A percentile compares a stretch with the other conserved stretches of the same genome.
phyloP scores from a whole-genome alignment of 192 early-diverging fungal species.

The Fimicolochytrium jonesii region DNA sequence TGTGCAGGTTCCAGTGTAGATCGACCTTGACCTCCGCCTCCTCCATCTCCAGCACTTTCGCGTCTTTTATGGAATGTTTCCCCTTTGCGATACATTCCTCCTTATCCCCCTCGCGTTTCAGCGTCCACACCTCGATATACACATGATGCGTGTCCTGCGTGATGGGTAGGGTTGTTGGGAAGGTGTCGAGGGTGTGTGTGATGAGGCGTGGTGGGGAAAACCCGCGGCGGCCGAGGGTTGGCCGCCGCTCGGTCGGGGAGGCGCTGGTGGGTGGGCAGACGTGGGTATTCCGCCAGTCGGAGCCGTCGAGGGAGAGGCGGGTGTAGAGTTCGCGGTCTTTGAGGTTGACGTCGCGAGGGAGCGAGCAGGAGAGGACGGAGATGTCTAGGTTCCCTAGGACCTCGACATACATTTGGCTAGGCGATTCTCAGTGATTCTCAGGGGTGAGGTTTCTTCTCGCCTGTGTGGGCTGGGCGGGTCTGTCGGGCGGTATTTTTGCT shows the following conservation, averaged over 20 bases:
- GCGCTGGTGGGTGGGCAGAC: conserved; percentile 7
- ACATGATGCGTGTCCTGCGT: conserved; percentile 18
- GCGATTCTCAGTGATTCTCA: no score
- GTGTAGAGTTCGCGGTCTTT: conserved; percentile 12
- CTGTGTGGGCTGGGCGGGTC: no score
- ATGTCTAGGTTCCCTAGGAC: conserved; percentile 23
- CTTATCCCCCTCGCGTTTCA: conserved; percentile 19
- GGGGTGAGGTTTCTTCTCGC: no score
- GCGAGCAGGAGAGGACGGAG: conserved; percentile 8
- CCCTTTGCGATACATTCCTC: conserved; percentile 24
- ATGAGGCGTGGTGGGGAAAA: background rate
- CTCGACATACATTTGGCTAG: conserved; percentile 15
- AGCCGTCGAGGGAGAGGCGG: conserved; percentile 20
- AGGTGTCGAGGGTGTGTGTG: conserved; percentile 15
- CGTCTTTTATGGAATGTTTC: conserved; percentile 7
- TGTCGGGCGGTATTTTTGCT: no score
- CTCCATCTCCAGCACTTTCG: conserved; percentile 4
- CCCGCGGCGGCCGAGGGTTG: background rate
- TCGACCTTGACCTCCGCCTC: conserved; percentile 17
- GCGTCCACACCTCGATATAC: conserved; percentile 18
- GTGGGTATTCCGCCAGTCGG: conserved; percentile 27
- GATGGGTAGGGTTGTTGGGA: conserved; percentile 6
- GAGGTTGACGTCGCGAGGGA: conserved; percentile 14
- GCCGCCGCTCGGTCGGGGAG: conserved; percentile 1
- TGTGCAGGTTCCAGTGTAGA: conserved; percentile 9